Evolutionary conservation across 2,329 filamentous ascomycete genomes (phyloP).

Genomic region (Paraphoma chrysanthemicola): DNA sequence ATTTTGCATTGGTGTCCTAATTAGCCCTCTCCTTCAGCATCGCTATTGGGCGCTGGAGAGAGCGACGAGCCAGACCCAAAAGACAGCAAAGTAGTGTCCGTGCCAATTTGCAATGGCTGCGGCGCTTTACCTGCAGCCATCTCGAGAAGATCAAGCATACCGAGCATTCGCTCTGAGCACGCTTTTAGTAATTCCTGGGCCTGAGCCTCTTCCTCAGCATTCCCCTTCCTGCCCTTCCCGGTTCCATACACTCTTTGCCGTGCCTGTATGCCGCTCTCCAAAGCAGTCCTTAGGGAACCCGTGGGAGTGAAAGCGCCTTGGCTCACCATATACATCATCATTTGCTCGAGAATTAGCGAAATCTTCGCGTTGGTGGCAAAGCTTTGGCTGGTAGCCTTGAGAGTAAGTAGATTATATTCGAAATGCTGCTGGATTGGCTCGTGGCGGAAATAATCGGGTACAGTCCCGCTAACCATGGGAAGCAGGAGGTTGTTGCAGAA

Average conservation of each 20-base stretch:
- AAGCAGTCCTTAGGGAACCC: constrained; percentile 49
- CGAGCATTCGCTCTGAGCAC: constrained; percentile 43
- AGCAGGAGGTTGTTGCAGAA: constrained; percentile 50
- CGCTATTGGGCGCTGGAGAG: constrained; percentile 31
- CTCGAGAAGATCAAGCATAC: constrained; percentile 44
- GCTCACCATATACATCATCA: constrained; percentile 39
- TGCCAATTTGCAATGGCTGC: constrained; percentile 5
- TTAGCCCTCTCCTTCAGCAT: constrained; percentile 18
- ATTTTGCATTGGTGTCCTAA: too few species aligned
- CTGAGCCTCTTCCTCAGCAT: constrained; percentile 44
- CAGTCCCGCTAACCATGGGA: constrained; percentile 28
- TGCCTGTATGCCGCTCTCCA: constrained; percentile 61
- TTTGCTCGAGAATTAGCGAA: constrained; percentile 42
- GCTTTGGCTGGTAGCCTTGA: constrained; percentile 32
- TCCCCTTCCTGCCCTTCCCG: constrained; percentile 53
- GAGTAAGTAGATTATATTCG: constrained; percentile 32
- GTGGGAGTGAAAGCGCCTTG: constrained; percentile 27
- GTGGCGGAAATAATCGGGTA: constrained; percentile 34
- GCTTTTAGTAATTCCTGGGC: constrained; percentile 42
- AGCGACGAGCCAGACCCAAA: constrained; percentile 30
- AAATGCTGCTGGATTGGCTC: constrained; percentile 38
- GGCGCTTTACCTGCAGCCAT: constrained; percentile 19
- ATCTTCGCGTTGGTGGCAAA: constrained; percentile 44
- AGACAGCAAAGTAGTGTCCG: constrained; percentile 11
- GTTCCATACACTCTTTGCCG: constrained; percentile 55